These are phyloP conservation scores for Ciborinia camelliae DNA, from an alignment of 2,329 filamentous ascomycete species.

Conservation along the genomic window DNA sequence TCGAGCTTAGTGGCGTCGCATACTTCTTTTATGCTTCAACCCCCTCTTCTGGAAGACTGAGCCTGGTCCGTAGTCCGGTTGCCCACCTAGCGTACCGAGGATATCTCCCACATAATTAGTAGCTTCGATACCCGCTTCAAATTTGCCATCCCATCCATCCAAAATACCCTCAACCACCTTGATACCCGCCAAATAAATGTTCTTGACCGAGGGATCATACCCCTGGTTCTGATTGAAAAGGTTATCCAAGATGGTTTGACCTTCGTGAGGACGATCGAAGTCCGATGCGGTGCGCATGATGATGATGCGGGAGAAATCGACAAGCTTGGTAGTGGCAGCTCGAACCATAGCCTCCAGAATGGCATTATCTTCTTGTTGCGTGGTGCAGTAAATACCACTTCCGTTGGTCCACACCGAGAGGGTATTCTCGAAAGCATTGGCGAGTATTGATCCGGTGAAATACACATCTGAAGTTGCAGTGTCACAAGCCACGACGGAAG, in stretches of 20 bases:
- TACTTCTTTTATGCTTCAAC: neutral
- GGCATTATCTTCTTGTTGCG: slow-evolving; percentile 68
- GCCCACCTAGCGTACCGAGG: slow-evolving; percentile 62
- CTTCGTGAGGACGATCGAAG: slow-evolving; percentile 64
- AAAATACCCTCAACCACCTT: slow-evolving; percentile 61
- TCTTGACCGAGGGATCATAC: slow-evolving; percentile 58
- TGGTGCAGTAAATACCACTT: slow-evolving; percentile 63
- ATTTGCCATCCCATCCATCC: slow-evolving; percentile 56
- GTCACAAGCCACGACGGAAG: slow-evolving; percentile 54
- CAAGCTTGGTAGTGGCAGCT: slow-evolving; percentile 50
- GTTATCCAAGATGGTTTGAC: slow-evolving; percentile 53
- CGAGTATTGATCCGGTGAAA: slow-evolving; percentile 58
- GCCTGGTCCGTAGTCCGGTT: slow-evolving; percentile 19
- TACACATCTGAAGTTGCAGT: slow-evolving; percentile 69
- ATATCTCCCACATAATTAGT: slow-evolving; percentile 68
- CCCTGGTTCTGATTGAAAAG: slow-evolving; percentile 44
- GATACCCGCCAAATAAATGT: slow-evolving; percentile 62
- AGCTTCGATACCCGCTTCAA: slow-evolving; percentile 52
- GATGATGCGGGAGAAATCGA: slow-evolving; percentile 64
- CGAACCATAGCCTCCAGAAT: slow-evolving; percentile 62
- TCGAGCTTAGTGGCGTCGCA: neutral
- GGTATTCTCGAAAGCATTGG: slow-evolving; percentile 60
- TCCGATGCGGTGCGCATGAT: slow-evolving; percentile 65
- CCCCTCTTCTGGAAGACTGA: slow-evolving; percentile 8
- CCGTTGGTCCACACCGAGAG: slow-evolving; percentile 63